Base-by-base conservation (phyloP, 2,329 filamentous ascomycete species). In the Bertia moriformis region DNA sequence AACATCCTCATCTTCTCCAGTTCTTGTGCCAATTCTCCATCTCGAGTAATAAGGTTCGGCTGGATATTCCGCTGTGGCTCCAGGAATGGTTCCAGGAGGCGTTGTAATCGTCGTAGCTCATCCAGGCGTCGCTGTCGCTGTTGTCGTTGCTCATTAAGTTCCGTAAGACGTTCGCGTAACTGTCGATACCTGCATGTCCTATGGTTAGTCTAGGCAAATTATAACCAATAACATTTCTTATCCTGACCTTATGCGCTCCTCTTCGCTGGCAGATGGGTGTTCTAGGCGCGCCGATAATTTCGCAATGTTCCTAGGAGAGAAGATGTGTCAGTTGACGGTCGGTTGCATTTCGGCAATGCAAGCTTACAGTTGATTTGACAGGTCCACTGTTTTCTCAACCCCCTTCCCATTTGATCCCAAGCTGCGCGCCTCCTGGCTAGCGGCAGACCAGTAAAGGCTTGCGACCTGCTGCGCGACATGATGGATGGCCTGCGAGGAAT, bases 381-480 rank as follows among this genome's bases (percentile, higher is more conserved):
- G 15, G 17, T 35, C 32, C 17, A 17, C 32, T 7, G 10, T 12
- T 18, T 13, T 35, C 10, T 35, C 32, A 13, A 35, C 7, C 38
- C 15, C 19, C 20, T 19, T 15, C 20, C 18, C 14, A 19, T 38
- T 14, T 40, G 30, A 4, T 30, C 41, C 7, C 20, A 33, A 4
- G 42, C 10, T 29, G 19, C 7, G 49, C 5, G 48, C 45, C 14
- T 56, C 57, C 17, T 56, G 57, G 13, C 53, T 59, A 20, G 65
- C 61, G 0, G 61, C 53, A n/a, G 63, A 57, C 67, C 67, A 71
- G 48, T 73, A 72, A 18, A 72, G 51, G 18, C 56, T 59, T 46
- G 71, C 63, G 44, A 73, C 69, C 48, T 73, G 67, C 43, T 69
- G 63, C 15, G 68, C 66, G 39, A 72, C 60, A 53, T 72, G 67